Conservation (phyloP, 192 early-diverging fungal species). For the Backusella luteola region DNA sequence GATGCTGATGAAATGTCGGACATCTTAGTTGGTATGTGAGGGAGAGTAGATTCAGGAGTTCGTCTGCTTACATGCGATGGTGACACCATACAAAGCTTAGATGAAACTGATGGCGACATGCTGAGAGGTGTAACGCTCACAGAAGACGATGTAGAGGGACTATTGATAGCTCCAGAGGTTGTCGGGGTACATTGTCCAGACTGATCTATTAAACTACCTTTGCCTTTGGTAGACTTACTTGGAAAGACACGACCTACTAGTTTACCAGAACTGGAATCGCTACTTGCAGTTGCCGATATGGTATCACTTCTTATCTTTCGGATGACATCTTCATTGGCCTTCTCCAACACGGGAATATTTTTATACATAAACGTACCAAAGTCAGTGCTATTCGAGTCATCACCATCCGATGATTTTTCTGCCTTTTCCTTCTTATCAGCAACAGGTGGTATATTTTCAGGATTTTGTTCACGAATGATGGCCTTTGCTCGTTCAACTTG, state of each 20-base stretch:
- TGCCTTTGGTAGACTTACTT: background rate
- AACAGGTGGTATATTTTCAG: conserved; percentile 3
- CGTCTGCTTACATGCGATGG: background rate
- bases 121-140: background rate
- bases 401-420: conserved; percentile 4
- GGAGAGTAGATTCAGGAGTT: background rate
- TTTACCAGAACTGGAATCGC: background rate
- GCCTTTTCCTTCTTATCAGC: background rate
- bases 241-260: background rate
- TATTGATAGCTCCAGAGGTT: background rate
- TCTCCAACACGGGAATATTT: conserved; percentile 85
- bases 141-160: background rate
- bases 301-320: conserved; percentile 73
- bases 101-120: conserved; percentile 15
- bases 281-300: conserved; percentile 26
- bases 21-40: conserved; percentile 16
- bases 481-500: conserved; percentile 35
- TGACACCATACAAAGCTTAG: conserved; percentile 7
- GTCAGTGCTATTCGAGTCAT: conserved; percentile 41
- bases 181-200: background rate
- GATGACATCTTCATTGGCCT: conserved; percentile 87
- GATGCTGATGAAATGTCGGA: conserved; percentile 4
- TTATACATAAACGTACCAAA: conserved; percentile 95
- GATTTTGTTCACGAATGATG: conserved; percentile 21
- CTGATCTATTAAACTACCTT: background rate